Evolutionary conservation across 192 early-diverging fungal genomes (phyloP).

Genomic region (Backusella westeae): DNA sequence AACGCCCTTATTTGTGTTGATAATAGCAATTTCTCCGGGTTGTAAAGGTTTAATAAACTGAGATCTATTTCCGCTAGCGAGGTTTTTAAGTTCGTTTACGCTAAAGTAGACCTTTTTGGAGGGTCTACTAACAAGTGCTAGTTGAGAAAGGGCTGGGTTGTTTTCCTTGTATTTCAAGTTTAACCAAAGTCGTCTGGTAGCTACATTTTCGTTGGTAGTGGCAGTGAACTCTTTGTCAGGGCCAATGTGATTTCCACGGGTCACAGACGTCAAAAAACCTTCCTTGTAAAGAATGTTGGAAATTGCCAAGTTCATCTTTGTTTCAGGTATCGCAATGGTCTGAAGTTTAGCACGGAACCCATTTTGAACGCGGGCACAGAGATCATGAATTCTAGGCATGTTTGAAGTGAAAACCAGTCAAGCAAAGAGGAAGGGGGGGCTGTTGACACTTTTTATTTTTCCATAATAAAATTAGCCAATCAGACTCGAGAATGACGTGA

Average conservation of each 20-base stretch:
- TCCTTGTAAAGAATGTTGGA: conserved; percentile 86
- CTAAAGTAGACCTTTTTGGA: conserved; percentile 78
- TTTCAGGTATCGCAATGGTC: conserved; percentile 84
- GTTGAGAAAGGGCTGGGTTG: conserved; percentile 71
- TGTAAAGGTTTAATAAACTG: conserved; percentile 80
- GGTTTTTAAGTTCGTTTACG: conserved; percentile 74
- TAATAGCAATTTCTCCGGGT: conserved; percentile 89
- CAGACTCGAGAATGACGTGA: not conserved
- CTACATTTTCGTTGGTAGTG: conserved; percentile 79
- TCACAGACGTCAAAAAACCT: conserved; percentile 83
- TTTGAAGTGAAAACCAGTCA: not conserved
- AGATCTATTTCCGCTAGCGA: conserved; percentile 70
- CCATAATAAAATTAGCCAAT: not conserved
- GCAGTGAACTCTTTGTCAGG: conserved; percentile 72
- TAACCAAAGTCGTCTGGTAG: conserved; percentile 88
- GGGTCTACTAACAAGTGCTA: conserved; percentile 85
- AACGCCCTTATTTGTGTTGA: conserved; percentile 84
- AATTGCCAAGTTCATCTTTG: conserved; percentile 84
- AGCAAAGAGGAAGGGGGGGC: not conserved
- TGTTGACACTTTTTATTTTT: not conserved
- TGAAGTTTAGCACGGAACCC: conserved; percentile 80
- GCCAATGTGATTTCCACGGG: conserved; percentile 72
- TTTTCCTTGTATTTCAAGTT: conserved; percentile 91
- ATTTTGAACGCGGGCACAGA: conserved; percentile 90
- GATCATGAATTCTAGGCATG: conserved; percentile 81